A percentile compares a stretch with the other conserved stretches of the same genome.
Conservation (phyloP, 2,329 filamentous ascomycete species). For the Monilinia polystroma region DNA sequence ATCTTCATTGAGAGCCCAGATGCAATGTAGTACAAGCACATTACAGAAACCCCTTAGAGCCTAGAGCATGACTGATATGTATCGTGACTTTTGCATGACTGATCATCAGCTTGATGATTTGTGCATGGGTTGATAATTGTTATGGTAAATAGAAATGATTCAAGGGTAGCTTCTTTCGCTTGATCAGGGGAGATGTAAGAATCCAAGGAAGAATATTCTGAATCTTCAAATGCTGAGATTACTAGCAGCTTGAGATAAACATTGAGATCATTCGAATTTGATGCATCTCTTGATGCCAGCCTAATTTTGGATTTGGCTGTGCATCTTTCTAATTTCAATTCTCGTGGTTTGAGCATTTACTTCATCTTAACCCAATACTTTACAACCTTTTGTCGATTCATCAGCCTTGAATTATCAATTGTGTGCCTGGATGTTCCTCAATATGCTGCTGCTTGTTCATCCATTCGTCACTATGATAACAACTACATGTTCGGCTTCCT, state of each 20-base stretch:
- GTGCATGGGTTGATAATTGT: neutral
- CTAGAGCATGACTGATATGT: neutral
- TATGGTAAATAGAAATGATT: neutral
- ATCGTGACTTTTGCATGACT: constrained; percentile 7
- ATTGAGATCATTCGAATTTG: neutral
- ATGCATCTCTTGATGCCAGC: neutral
- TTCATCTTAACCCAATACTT: neutral
- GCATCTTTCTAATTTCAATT: neutral
- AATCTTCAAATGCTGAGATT: neutral
- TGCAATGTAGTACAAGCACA: neutral
- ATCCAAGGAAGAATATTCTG: neutral
- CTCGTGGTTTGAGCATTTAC: neutral
- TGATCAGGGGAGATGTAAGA: neutral
- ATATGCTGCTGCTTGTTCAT: neutral
- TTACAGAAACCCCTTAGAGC: neutral
- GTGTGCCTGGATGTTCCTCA: neutral
- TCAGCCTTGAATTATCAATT: neutral
- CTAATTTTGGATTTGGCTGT: neutral
- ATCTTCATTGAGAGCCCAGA: neutral
- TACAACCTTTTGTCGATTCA: neutral
- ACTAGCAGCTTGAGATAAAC: neutral
- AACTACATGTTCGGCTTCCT: neutral
- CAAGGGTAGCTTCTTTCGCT: neutral
- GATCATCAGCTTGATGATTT: neutral
- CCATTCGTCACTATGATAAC: neutral